Evolutionary conservation across 371 early-diverging fungal genomes (phyloP).

Genomic region (Gilbertella persicaria): DNA sequence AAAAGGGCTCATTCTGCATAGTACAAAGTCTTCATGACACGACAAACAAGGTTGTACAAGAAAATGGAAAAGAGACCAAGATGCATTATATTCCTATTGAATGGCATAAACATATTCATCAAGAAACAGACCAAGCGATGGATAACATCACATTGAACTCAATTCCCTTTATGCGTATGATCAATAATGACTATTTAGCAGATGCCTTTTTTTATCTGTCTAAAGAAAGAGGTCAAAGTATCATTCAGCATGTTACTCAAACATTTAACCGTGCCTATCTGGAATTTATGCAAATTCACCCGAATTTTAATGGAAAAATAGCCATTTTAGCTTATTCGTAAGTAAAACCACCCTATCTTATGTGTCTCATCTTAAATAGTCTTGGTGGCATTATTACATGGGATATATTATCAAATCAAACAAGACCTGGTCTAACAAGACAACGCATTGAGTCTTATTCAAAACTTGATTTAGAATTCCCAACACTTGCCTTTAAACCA

Average conservation of each 20-base stretch:
- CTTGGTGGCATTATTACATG: conserved; percentile 68
- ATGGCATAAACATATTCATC: conserved; percentile 55
- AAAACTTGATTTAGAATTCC: conserved; percentile 48
- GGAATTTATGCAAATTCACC: conserved; percentile 48
- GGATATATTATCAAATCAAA: conserved; percentile 57
- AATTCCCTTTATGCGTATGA: conserved; percentile 56
- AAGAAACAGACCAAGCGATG: conserved; percentile 42
- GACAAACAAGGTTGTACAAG: conserved; percentile 47
- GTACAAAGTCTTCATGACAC: conserved; percentile 54
- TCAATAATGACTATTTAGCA: conserved; percentile 69
- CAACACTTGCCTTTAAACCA: conserved; percentile 54
- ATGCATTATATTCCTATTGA: conserved; percentile 56
- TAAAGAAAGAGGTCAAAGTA: conserved; percentile 16
- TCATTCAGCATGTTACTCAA: conserved; percentile 54
- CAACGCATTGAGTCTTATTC: conserved; percentile 4
- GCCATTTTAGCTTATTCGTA: conserved; percentile 60
- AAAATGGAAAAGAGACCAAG: conserved; percentile 42
- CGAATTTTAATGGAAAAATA: conserved; percentile 60
- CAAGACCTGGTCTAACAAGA: no score
- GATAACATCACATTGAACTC: conserved; percentile 60
- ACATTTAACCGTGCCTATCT: conserved; percentile 55
- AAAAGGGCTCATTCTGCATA: conserved; percentile 2
- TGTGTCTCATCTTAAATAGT: conserved; percentile 6
- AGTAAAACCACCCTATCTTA: conserved; percentile 6
- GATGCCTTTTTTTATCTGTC: conserved; percentile 46